phyloP scores from a whole-genome alignment of 441 rosid genomes.

The Gossypium laxum region DNA sequence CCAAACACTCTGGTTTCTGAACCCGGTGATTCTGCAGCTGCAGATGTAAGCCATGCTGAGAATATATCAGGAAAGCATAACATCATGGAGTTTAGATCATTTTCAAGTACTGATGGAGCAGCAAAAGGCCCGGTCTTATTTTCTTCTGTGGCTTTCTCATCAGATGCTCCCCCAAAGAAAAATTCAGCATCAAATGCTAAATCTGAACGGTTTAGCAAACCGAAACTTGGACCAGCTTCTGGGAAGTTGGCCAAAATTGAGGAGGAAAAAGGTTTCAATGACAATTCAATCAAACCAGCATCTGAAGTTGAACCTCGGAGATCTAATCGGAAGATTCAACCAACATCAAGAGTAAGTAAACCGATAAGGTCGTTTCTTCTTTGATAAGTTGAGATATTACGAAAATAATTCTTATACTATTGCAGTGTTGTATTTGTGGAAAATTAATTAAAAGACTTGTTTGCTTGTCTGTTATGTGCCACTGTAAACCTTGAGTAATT shows the following conservation, averaged over 20 bases:
- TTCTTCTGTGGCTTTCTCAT: constrained; percentile 36
- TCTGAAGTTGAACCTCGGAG: constrained; percentile 73
- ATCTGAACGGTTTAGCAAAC: constrained; percentile 38
- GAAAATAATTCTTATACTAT: neutral
- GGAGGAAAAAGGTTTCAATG: constrained; percentile 42
- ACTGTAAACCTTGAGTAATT: neutral
- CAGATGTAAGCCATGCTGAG: constrained; percentile 29
- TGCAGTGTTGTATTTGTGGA: neutral
- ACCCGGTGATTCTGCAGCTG: constrained; percentile 24
- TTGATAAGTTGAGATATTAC: neutral
- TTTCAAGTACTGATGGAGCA: constrained; percentile 39
- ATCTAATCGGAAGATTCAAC: constrained; percentile 85
- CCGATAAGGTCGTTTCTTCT: neutral
- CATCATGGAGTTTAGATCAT: constrained; percentile 26
- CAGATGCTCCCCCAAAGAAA: constrained; percentile 41
- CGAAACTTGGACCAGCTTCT: constrained; percentile 44
- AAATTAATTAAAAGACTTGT: neutral
- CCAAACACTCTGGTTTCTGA: constrained; percentile 29
- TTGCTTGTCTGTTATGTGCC: neutral
- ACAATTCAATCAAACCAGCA: constrained; percentile 28
- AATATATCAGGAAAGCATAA: constrained; percentile 33
- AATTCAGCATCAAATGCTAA: constrained; percentile 29
- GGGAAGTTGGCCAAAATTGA: constrained; percentile 53
- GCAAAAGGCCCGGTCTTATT: constrained; percentile 36
- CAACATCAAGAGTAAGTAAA: constrained; percentile 85